Conservation (phyloP, 805 yeast species). For the Lachancea mirantina region DNA sequence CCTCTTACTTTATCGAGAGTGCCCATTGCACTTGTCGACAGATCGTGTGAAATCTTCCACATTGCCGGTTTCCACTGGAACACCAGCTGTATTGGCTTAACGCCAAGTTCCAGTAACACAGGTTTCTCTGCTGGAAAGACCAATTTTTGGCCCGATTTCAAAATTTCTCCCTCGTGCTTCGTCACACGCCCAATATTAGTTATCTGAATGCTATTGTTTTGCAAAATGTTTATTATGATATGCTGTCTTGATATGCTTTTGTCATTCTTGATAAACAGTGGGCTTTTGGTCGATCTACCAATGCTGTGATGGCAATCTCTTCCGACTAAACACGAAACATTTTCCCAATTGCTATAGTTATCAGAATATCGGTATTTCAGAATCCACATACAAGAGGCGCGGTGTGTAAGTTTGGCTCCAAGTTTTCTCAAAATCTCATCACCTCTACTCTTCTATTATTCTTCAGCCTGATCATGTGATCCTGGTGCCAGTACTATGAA, state of each 20-base stretch:
- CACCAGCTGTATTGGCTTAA: constrained; percentile 17
- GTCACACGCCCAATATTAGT: constrained; percentile 27
- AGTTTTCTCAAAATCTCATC: too few species aligned
- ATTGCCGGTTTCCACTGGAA: constrained; percentile 11
- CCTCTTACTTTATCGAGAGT: not conserved
- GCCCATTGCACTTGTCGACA: not conserved
- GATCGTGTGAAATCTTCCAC: constrained; percentile 15
- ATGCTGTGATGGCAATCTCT: constrained; percentile 12
- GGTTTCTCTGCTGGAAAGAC: constrained; percentile 5
- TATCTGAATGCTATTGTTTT: constrained; percentile 4
- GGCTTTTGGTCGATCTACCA: constrained; percentile 29
- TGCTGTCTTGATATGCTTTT: constrained; percentile 31
- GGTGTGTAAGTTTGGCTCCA: too few species aligned
- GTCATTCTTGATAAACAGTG: constrained; percentile 25
- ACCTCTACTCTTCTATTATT: too few species aligned
- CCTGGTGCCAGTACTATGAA: too few species aligned
- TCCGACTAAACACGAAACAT: constrained; percentile 16
- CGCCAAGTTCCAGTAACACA: constrained; percentile 16
- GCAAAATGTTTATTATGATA: constrained; percentile 11
- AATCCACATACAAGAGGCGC: constrained; percentile 27
- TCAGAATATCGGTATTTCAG: constrained; percentile 17
- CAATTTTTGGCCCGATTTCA: constrained; percentile 15
- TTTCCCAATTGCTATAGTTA: constrained; percentile 14
- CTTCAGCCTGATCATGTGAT: too few species aligned
- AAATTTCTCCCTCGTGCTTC: constrained; percentile 13